Evolutionary conservation across 495 filamentous ascomycete genomes (phyloP).

Genomic region (Penicillium cosmopolitanum): DNA sequence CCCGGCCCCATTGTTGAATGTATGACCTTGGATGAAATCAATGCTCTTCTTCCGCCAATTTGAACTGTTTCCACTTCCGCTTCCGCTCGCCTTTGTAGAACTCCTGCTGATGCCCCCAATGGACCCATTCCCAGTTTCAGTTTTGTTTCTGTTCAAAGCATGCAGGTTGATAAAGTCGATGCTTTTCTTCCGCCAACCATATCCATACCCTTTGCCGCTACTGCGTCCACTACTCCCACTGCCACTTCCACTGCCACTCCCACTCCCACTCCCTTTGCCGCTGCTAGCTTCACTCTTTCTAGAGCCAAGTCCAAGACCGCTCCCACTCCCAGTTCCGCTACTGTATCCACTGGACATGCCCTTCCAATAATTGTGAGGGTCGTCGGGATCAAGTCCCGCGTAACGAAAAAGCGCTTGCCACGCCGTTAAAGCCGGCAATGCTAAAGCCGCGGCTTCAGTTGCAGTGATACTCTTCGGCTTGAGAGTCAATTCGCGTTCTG

Average conservation of each 20-base stretch:
- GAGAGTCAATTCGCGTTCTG: slow-evolving; percentile 51
- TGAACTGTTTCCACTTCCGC: slow-evolving; percentile 1
- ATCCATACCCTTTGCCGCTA: slow-evolving; percentile 5
- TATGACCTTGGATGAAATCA: slow-evolving; percentile 8
- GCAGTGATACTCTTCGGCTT: slow-evolving; percentile 52
- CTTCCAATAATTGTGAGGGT: slow-evolving; percentile 9
- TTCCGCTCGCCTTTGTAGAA: background rate
- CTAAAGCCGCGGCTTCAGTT: slow-evolving; percentile 55
- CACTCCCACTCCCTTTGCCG: background rate
- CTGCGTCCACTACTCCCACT: slow-evolving; percentile 11
- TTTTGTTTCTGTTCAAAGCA: background rate
- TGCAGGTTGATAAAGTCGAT: background rate
- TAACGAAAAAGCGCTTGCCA: slow-evolving; percentile 64
- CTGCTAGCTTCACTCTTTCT: background rate
- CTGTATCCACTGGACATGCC: slow-evolving; percentile 2
- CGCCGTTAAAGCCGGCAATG: slow-evolving; percentile 57
- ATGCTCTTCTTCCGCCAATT: slow-evolving; percentile 14
- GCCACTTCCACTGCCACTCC: slow-evolving; percentile 8
- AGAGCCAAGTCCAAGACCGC: background rate
- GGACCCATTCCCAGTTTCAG: background rate
- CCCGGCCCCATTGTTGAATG: slow-evolving; percentile 2
- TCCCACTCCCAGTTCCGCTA: slow-evolving; percentile 6
- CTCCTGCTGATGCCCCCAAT: background rate
- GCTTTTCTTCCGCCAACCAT: slow-evolving; percentile 3
- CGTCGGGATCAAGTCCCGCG: slow-evolving; percentile 39